phyloP scores from a whole-genome alignment of 2,329 filamentous ascomycete genomes.

The Venturia effusa region DNA sequence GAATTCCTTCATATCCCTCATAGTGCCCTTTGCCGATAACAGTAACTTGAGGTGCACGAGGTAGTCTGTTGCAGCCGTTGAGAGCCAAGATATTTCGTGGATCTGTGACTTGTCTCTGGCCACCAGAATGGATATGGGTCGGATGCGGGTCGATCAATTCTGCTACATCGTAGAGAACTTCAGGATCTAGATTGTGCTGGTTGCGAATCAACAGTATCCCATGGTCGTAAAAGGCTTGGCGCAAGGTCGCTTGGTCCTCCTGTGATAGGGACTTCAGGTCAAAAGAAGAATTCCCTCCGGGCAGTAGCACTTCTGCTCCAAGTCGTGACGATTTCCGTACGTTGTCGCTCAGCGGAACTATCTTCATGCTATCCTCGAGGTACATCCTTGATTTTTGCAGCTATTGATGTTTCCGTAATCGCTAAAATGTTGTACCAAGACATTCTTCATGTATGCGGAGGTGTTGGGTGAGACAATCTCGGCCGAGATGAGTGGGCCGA shows the following conservation, averaged over 20 bases:
- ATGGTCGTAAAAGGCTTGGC: conserved; percentile 15
- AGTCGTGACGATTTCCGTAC: conserved; percentile 13
- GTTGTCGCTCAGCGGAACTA: not conserved
- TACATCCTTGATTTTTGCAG: not conserved
- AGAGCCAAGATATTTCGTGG: conserved; percentile 12
- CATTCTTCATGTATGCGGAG: not conserved
- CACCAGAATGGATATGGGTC: conserved; percentile 16
- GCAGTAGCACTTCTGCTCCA: conserved; percentile 14
- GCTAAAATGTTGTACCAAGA: not conserved
- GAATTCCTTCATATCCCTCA: conserved; percentile 14
- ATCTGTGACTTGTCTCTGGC: conserved; percentile 15
- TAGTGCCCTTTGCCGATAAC: conserved; percentile 16
- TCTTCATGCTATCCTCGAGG: not conserved
- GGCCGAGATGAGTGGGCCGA: not conserved
- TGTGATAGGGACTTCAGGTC: conserved; percentile 11
- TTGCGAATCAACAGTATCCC: conserved; percentile 15
- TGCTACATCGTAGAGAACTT: conserved; percentile 13
- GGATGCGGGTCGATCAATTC: conserved; percentile 15
- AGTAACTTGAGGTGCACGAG: conserved; percentile 16
- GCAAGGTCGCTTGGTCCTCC: conserved; percentile 13
- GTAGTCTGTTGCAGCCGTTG: conserved; percentile 12
- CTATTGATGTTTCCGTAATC: not conserved
- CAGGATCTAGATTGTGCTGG: conserved; percentile 14
- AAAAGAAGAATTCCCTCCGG: conserved; percentile 9
- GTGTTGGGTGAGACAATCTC: not conserved